Base-by-base conservation (phyloP, 305 asterid genomes). In the Petunia hybrid region DNA sequence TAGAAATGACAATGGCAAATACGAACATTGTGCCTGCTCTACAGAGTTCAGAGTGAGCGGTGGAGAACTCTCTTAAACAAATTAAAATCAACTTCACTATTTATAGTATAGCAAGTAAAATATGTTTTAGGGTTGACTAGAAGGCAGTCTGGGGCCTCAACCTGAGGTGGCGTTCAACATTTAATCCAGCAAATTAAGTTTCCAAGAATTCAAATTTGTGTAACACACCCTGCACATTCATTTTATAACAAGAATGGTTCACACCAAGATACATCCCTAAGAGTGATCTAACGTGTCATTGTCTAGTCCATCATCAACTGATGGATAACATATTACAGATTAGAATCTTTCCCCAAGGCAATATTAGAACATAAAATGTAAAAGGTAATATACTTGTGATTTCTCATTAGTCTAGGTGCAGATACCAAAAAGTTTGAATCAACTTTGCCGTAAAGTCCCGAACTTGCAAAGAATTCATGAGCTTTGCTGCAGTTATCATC, bases 281-380 rank as follows among this genome's bases (percentile, higher is more conserved):
- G 59, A 69, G 76, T 8, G 78, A 35, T 71, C 61, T 71, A 70
- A 70, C 77, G 10, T 70, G 77, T 35, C 62, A 71, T 71, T 14
- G 5, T 40, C 53, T 14, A 41, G 51, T 40, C 74, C 74, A 66
- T 40, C n/a, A 66, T 40, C 51, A 6, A 14, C 53, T 66, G 41
- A 66, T 66, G 74, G 74, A 66, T 14, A 40, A 39, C 39, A 46
- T 9, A 48, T 71, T 48, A 45, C 78, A 71, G 45, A 16, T 71
- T 43, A 48, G 62, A 48, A 71, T 71, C 61, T 46, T 46, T 46
- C 7, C 76, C 31, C 62, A 3, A 71, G 62, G 62, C 78, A 71
- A 70, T 35, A 46, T 46, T 48, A 6, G 45, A 48, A 71, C 78
- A 35, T 12, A 35, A 31, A 35, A 12, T 31, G 45, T 48, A 71